Percentiles rank a stretch among this genome's conserved stretches.
Evolutionary conservation across 202 grass and related monocot species (phyloP).

Genomic region (Bolboschoenoplectus hybrid): DNA sequence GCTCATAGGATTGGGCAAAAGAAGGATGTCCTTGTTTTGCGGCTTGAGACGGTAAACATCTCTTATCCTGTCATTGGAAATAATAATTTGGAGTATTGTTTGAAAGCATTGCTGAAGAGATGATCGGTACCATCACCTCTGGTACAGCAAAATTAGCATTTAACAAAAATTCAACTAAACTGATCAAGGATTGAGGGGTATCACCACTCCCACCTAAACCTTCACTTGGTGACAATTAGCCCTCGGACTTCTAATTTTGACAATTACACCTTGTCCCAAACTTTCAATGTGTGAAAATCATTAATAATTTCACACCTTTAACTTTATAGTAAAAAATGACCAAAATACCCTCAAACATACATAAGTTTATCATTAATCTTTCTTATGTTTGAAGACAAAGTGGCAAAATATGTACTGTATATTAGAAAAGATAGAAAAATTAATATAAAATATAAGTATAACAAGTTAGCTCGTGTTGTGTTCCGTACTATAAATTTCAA

Average conservation of each 20-base stretch:
- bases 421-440: background rate
- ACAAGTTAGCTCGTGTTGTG: background rate
- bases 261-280: background rate
- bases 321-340: background rate
- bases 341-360: background rate
- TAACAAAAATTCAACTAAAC: background rate
- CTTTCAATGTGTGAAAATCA: too few relatives aligned
- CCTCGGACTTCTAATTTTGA: background rate
- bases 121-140: background rate
- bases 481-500: background rate
- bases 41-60: conserved; percentile 83
- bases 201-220: background rate
- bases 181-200: background rate
- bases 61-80: conserved; percentile 30
- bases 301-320: background rate
- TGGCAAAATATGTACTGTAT: background rate
- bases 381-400: background rate
- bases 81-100: conserved; percentile 43
- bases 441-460: background rate
- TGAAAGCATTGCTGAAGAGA: conserved; percentile 28
- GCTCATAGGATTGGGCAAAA: conserved; percentile 99
- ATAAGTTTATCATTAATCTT: background rate
- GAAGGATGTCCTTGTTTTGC: conserved; percentile 98
- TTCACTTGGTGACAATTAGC: background rate
- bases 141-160: background rate